These are phyloP conservation scores for Xylaria arbuscula DNA, from an alignment of 2,329 filamentous ascomycete genomes.

Conservation along the genomic window DNA sequence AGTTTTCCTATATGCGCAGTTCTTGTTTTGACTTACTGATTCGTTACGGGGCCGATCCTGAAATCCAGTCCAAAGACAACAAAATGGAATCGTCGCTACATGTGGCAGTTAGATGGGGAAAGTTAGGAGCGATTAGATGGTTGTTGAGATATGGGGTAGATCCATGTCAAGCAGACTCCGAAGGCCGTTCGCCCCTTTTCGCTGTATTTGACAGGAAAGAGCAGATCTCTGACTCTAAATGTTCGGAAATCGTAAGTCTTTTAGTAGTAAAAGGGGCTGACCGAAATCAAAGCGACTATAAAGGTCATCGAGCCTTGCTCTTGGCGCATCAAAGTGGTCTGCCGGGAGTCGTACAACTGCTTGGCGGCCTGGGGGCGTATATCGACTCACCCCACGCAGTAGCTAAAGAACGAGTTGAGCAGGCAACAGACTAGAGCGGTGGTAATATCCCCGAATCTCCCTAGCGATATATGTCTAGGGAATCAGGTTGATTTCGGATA, in stretches of 20 bases:
- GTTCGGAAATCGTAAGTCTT: neutral
- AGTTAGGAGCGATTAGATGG: neutral
- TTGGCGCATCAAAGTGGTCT: neutral
- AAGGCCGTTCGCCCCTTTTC: neutral
- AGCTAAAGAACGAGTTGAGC: too few species aligned
- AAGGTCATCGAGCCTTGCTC: neutral
- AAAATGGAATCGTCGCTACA: constrained; percentile 1
- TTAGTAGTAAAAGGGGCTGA: neutral
- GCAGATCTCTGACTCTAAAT: neutral
- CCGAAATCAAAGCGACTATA: neutral
- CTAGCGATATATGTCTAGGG: too few species aligned
- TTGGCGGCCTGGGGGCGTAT: too few species aligned
- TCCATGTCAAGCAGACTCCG: neutral
- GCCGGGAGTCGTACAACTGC: too few species aligned
- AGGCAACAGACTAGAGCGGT: too few species aligned
- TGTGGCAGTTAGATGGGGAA: neutral
- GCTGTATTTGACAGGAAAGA: constrained; percentile 1
- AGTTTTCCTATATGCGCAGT: neutral
- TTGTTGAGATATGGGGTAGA: neutral
- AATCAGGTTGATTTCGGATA: too few species aligned
- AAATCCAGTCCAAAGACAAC: neutral
- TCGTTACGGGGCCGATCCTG: neutral
- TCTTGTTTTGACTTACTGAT: too few species aligned
- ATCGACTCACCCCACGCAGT: too few species aligned
- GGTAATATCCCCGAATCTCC: too few species aligned